A percentile compares a stretch with the other conserved stretches of the same genome.
phyloP scores from a whole-genome alignment of 805 yeast species.

The Kodamaea hsintzibuensis region DNA sequence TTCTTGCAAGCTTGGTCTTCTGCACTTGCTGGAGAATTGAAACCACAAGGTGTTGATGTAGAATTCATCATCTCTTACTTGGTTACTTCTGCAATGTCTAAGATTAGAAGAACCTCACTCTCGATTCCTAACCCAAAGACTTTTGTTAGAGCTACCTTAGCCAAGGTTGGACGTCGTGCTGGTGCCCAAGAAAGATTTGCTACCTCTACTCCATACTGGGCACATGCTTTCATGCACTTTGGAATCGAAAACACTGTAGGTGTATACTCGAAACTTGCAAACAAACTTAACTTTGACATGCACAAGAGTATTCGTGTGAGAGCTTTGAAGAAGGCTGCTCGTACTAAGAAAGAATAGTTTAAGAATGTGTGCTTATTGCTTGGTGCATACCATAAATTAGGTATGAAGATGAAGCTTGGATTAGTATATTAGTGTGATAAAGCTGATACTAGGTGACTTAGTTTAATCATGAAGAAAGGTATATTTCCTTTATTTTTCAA shows the following conservation, averaged over 20 bases:
- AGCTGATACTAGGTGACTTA: too few relatives aligned
- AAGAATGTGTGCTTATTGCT: too few relatives aligned
- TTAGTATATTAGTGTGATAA: too few relatives aligned
- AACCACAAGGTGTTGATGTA: slow-evolving; percentile 71
- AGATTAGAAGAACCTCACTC: slow-evolving; percentile 73
- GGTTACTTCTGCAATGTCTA: slow-evolving; percentile 95
- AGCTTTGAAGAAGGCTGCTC: slow-evolving; percentile 75
- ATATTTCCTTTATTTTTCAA: too few relatives aligned
- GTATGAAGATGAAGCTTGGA: too few relatives aligned
- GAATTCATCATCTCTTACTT: slow-evolving; percentile 83
- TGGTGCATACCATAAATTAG: too few relatives aligned
- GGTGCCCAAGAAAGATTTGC: slow-evolving; percentile 93
- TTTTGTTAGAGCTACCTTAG: slow-evolving; percentile 75
- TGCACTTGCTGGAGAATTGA: slow-evolving; percentile 84
- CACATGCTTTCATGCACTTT: slow-evolving; percentile 92
- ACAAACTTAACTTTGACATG: slow-evolving; percentile 67
- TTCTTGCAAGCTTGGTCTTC: slow-evolving; percentile 92
- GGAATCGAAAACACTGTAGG: slow-evolving; percentile 78
- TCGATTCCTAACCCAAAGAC: slow-evolving; percentile 78
- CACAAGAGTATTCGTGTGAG: slow-evolving; percentile 79
- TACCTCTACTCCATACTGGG: slow-evolving; percentile 88
- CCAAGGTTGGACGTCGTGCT: slow-evolving; percentile 73
- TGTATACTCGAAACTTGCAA: slow-evolving; percentile 71
- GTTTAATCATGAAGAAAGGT: too few relatives aligned
- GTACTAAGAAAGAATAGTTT: slow-evolving; percentile 16